Conservation (phyloP, 108 stramenopile species). For the Nitzschia sp. region DNA sequence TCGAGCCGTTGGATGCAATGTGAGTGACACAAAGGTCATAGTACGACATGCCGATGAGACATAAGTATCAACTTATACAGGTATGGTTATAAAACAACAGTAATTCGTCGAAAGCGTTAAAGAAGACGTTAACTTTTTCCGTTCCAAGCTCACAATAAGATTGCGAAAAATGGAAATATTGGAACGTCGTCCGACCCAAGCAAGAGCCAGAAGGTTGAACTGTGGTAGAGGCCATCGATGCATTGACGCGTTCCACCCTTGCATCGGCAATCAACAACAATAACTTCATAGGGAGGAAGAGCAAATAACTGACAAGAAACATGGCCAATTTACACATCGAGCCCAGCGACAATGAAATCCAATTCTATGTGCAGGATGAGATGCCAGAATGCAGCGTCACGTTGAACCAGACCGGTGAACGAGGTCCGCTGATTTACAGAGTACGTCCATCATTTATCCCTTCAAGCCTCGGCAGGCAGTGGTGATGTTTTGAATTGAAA, state of each 20-base stretch:
- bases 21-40: too few species aligned
- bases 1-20: not conserved
- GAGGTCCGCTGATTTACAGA: conserved; percentile 1
- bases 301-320: not conserved
- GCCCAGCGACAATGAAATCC: not conserved
- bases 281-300: not conserved
- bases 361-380: conserved; percentile 7
- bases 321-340: conserved; percentile 6
- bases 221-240: not conserved
- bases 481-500: not conserved
- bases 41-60: too few species aligned
- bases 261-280: not conserved
- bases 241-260: not conserved
- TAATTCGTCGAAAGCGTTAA: not conserved
- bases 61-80: not conserved
- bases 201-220: not conserved
- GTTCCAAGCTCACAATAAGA: not conserved
- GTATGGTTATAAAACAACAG: not conserved
- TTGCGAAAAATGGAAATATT: too few species aligned
- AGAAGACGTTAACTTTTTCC: not conserved
- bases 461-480: not conserved
- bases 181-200: too few species aligned
- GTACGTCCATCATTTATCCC: not conserved
- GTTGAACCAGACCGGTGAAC: not conserved
- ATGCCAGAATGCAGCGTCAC: conserved; percentile 1